These are phyloP conservation scores for Mallotus repandus DNA, from an alignment of 441 rosid genomes.

Conservation along the genomic window DNA sequence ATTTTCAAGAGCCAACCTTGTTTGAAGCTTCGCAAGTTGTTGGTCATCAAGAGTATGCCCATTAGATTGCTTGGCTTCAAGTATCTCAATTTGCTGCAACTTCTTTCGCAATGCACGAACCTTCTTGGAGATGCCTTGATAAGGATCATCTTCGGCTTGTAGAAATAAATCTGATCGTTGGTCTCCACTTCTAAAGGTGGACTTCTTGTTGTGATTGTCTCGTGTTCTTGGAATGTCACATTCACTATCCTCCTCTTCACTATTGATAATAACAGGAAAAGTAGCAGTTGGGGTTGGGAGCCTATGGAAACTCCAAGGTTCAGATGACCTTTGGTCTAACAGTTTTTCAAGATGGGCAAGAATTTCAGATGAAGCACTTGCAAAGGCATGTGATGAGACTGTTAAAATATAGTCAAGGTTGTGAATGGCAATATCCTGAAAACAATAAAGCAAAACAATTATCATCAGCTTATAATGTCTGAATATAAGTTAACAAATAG, in stretches of 20 bases:
- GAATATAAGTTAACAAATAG: not conserved
- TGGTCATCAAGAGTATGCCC: conserved; percentile 85
- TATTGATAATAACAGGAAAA: conserved; percentile 67
- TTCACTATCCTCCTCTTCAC: conserved; percentile 86
- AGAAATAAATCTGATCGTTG: conserved; percentile 59
- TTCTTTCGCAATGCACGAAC: conserved; percentile 84
- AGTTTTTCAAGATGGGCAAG: conserved; percentile 78
- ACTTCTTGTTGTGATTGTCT: conserved; percentile 41
- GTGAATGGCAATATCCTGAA: conserved; percentile 84
- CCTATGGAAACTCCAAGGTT: conserved; percentile 80
- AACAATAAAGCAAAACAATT: conserved; percentile 11
- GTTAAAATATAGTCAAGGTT: conserved; percentile 90
- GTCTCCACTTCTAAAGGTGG: conserved; percentile 26
- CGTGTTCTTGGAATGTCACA: conserved; percentile 60
- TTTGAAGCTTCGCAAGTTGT: conserved; percentile 85
- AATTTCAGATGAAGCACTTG: conserved; percentile 69
- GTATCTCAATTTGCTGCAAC: conserved; percentile 96
- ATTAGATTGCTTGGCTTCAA: conserved; percentile 67
- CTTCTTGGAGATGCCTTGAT: conserved; percentile 51
- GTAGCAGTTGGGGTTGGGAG: conserved; percentile 95
- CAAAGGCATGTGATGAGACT: conserved; percentile 63
- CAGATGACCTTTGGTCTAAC: conserved; percentile 81
- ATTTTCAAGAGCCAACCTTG: conserved; percentile 59
- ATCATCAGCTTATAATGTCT: conserved; percentile 11
- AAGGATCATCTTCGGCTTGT: conserved; percentile 52